Percentiles rank a stretch among this genome's conserved stretches.
Conservation (phyloP, 306 rosid genomes). For the Cajanus cajan region DNA sequence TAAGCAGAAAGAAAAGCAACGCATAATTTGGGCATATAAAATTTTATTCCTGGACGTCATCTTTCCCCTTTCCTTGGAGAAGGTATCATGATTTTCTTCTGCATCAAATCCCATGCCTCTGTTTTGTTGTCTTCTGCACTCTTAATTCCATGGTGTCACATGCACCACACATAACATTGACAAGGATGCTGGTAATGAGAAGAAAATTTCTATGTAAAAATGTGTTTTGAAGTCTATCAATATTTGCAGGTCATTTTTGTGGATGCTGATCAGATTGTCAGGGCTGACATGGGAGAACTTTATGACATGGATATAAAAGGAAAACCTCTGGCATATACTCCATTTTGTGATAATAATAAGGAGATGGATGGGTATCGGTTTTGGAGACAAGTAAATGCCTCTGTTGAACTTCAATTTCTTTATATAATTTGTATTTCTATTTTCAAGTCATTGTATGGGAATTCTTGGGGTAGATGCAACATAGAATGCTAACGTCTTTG, state of each 20-base stretch:
- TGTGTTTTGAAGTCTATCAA: constrained; percentile 30
- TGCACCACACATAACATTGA: neutral
- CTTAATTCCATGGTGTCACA: neutral
- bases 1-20: constrained; percentile 96
- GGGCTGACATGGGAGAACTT: constrained; percentile 98
- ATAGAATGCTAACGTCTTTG: constrained; percentile 15
- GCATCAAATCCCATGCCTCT: neutral
- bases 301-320: constrained; percentile 98
- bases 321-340: constrained; percentile 91
- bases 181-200: neutral
- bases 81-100: constrained; percentile 51
- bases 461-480: constrained; percentile 19
- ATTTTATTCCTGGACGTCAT: constrained; percentile 97
- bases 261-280: constrained; percentile 93
- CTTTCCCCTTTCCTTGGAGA: constrained; percentile 95
- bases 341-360: constrained; percentile 95
- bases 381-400: constrained; percentile 87
- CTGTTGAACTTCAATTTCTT: constrained; percentile 23
- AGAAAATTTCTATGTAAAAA: neutral
- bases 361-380: constrained; percentile 99
- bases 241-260: constrained; percentile 91
- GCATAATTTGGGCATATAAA: constrained; percentile 99
- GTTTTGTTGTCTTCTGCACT: constrained; percentile 29
- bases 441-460: neutral
- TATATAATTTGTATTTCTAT: constrained; percentile 10